These are phyloP conservation scores for Hypoxylon sp. DNA, from an alignment of 2,329 filamentous ascomycete genomes.

Conservation along the genomic window DNA sequence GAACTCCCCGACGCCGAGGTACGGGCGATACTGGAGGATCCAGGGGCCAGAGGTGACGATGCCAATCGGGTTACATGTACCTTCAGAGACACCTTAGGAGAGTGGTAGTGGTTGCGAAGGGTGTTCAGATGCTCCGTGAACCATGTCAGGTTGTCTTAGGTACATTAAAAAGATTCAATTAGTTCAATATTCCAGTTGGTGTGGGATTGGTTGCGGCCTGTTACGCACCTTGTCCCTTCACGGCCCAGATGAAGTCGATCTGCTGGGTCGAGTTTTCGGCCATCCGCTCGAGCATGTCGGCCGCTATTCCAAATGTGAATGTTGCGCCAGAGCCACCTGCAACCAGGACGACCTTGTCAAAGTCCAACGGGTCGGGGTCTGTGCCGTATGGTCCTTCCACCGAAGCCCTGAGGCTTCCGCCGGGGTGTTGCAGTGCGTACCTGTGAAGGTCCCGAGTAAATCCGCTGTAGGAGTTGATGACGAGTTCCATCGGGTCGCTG, in stretches of 20 bases:
- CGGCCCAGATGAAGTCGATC: slow-evolving; percentile 63
- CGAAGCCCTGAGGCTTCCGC: slow-evolving; percentile 61
- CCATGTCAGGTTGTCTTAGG: slow-evolving; percentile 54
- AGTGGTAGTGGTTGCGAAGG: slow-evolving; percentile 54
- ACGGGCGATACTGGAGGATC: slow-evolving; percentile 16
- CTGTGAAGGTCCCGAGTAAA: slow-evolving; percentile 68
- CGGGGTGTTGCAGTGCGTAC: slow-evolving; percentile 63
- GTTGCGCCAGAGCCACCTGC: slow-evolving; percentile 72
- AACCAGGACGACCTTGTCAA: slow-evolving; percentile 68
- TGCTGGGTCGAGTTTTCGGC: slow-evolving; percentile 52
- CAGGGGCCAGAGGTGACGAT: slow-evolving; percentile 14
- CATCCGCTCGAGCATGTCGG: slow-evolving; percentile 60
- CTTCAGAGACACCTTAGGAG: slow-evolving; percentile 54
- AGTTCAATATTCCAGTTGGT: slow-evolving; percentile 10
- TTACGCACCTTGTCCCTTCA: slow-evolving; percentile 58
- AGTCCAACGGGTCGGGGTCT: slow-evolving; percentile 62
- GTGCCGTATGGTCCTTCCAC: slow-evolving; percentile 71
- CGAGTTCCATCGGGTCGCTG: slow-evolving; percentile 66
- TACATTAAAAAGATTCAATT: slow-evolving; percentile 35
- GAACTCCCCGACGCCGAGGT: slow-evolving; percentile 25
- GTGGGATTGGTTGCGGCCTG: not conserved
- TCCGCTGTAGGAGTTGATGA: slow-evolving; percentile 68
- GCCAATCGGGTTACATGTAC: slow-evolving; percentile 53
- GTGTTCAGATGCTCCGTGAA: slow-evolving; percentile 55
- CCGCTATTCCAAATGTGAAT: slow-evolving; percentile 65